These are phyloP conservation scores for Zoysia pacifica DNA, from an alignment of 176 grass and related monocot genomes.

Conservation along the genomic window DNA sequence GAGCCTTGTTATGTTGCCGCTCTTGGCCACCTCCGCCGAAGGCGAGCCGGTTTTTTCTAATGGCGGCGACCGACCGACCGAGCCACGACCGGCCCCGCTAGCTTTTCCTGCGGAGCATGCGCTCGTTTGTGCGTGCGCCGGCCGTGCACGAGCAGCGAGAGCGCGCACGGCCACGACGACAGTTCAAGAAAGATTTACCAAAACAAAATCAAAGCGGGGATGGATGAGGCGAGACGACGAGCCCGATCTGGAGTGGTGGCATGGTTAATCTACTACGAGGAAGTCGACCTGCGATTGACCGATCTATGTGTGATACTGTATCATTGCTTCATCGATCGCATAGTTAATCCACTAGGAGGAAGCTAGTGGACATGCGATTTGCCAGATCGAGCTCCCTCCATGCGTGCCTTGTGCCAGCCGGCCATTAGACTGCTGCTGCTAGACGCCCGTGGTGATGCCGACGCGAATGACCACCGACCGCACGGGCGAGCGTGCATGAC, in stretches of 20 bases:
- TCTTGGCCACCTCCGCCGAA: slow-evolving; percentile 42
- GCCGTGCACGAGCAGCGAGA: background rate
- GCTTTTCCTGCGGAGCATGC: background rate
- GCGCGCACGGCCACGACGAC: background rate
- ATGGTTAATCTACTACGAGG: background rate
- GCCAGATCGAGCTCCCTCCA: background rate
- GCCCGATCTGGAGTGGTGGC: background rate
- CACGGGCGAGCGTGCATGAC: background rate
- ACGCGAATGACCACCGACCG: too few relatives aligned
- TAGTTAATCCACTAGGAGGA: too few relatives aligned
- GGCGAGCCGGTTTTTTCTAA: slow-evolving; percentile 32
- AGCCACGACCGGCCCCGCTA: background rate
- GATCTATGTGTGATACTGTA: background rate
- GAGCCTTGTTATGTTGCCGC: slow-evolving; percentile 51
- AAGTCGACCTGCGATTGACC: background rate
- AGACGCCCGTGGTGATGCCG: too few relatives aligned
- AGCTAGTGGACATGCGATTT: too few relatives aligned
- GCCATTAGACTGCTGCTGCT: slow-evolving; percentile 50
- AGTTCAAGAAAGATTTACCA: background rate
- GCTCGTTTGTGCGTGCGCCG: background rate
- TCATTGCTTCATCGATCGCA: too few relatives aligned
- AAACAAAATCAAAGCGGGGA: too few relatives aligned
- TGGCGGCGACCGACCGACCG: slow-evolving; percentile 49
- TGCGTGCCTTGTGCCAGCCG: background rate
- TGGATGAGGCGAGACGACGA: slow-evolving; percentile 1